These are phyloP conservation scores for Sarocladium strictum DNA, from an alignment of 2,329 filamentous ascomycete species.

Conservation along the genomic window DNA sequence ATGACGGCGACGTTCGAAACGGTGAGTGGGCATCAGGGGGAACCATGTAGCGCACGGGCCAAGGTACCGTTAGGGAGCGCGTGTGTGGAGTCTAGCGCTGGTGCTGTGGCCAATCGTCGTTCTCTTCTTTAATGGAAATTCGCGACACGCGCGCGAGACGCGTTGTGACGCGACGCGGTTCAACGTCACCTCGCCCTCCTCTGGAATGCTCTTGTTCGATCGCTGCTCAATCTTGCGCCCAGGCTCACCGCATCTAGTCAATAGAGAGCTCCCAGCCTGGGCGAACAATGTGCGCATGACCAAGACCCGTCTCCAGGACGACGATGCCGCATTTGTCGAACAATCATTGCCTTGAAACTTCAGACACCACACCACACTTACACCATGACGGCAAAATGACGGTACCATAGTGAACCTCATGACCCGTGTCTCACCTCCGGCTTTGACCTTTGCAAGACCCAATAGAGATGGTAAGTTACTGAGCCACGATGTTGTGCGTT, in stretches of 20 bases:
- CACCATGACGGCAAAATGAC: background rate
- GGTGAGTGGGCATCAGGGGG: background rate
- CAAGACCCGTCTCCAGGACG: background rate
- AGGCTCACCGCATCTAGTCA: background rate
- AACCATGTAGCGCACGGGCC: constrained; percentile 5
- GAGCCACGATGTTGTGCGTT: background rate
- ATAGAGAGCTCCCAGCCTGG: background rate
- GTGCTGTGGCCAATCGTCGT: background rate
- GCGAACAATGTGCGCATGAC: constrained; percentile 2
- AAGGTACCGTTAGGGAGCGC: background rate
- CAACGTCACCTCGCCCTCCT: constrained; percentile 6
- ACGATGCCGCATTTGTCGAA: background rate
- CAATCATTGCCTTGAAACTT: background rate
- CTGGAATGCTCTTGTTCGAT: background rate
- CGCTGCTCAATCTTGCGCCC: background rate
- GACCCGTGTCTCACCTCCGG: background rate
- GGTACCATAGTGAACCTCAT: background rate
- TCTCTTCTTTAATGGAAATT: background rate
- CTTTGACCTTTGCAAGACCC: background rate
- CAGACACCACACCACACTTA: no score
- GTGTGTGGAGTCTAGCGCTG: background rate
- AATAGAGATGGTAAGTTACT: background rate
- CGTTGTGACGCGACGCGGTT: constrained; percentile 3
- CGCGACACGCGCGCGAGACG: constrained; percentile 4
- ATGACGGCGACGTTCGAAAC: background rate